Conservation (phyloP, 306 rosid genomes). For the Pyrus communis region DNA sequence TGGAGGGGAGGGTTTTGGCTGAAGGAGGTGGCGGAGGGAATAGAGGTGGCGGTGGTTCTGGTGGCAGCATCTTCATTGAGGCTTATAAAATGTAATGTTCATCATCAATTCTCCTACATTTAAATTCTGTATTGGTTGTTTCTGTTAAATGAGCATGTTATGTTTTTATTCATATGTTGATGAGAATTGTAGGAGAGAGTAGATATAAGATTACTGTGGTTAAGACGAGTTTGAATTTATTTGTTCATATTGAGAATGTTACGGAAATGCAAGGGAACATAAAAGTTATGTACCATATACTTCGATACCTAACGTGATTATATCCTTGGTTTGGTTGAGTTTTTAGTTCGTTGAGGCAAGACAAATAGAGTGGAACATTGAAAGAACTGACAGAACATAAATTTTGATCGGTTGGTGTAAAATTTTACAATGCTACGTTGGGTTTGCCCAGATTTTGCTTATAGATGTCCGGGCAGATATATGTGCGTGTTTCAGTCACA, state of each 20-base stretch:
- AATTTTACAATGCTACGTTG: background rate
- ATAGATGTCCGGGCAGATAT: background rate
- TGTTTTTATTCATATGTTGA: background rate
- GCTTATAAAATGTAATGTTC: slow-evolving; percentile 72
- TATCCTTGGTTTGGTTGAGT: background rate
- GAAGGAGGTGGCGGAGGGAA: slow-evolving; percentile 83
- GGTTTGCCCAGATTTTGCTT: background rate
- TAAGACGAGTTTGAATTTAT: background rate
- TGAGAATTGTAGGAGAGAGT: background rate
- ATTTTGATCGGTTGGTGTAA: background rate
- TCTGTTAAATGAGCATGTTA: background rate
- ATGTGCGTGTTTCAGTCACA: background rate
- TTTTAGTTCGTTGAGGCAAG: background rate
- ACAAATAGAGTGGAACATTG: background rate
- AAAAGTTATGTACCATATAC: background rate
- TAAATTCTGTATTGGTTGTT: background rate
- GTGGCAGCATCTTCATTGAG: slow-evolving; percentile 88
- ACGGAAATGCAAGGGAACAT: background rate
- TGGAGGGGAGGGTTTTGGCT: slow-evolving; percentile 73
- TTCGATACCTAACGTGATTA: background rate
- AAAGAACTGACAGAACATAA: background rate
- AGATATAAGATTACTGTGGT: background rate
- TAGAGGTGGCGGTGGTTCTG: slow-evolving; percentile 97
- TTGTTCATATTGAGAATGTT: background rate
- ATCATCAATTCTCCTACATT: background rate